Evolutionary conservation across 768 basidiomycete genomes (phyloP), one percentile per base, ranked within the genome.

Genomic region (Boletus rufocinnamomeus): DNA sequence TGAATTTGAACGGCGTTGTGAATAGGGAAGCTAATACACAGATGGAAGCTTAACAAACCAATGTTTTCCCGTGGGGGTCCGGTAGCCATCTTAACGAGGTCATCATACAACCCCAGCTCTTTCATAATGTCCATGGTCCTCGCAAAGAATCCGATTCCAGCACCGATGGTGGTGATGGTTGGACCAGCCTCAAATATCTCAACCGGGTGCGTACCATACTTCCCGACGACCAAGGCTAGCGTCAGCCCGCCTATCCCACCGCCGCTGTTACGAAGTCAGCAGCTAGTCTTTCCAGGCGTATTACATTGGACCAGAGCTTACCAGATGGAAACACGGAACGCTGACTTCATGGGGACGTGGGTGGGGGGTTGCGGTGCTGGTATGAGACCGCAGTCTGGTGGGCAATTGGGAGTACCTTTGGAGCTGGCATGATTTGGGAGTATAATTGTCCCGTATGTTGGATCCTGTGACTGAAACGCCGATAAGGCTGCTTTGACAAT

Each of bases 131-230:
- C 73, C 76, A 76, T 76, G 73, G 63, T 69, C 75, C 84, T 79
- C 27, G 76, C 75, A 62, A 77, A 85, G 10, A 86, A 60, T 3
- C 67, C 71, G 44, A 82, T 75, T 1, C 80, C 80, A 23, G 79
- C 80, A 9, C 81, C 80, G 44, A 78, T 68, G 45, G 79, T 77
- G 3, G 73, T 71, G 35, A 82, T 72, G 23, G 65, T 63, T 0
- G 75, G 61, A 3, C 78, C 69, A 10, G 77, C 71, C 52, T 82
- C 80, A 59, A 78, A 82, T 16, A 82, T 60, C n/a, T 76, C 72
- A 6, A 81, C 67, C 1, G 74, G 67, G 10, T 74, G 59, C 2
- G 60, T 63, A 50, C 56, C 58, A 46, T 66, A 56, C 50, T 69
- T 69, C 1, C 61, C 61, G 21, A 78, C 58, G 0, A 71, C 69